phyloP scores from a whole-genome alignment of 163 green algal species.

The Botryococcus braunii region DNA sequence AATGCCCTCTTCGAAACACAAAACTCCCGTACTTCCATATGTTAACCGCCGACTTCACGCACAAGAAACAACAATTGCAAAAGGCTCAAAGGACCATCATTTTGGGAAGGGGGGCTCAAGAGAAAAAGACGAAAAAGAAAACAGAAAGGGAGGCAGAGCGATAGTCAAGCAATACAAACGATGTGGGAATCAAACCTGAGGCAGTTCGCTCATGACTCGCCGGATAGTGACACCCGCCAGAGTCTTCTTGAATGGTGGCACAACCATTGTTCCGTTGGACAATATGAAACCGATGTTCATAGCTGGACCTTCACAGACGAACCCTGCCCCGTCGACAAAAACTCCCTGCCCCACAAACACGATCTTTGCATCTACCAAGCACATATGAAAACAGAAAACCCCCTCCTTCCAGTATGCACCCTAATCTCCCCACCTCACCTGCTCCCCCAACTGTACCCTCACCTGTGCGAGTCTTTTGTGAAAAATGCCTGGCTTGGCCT shows the following conservation, averaged over 20 bases:
- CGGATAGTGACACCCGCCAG: slow-evolving; percentile 41
- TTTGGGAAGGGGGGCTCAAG: not conserved
- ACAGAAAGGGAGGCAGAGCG: not conserved
- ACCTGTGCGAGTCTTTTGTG: too few relatives aligned
- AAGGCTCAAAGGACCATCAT: not conserved
- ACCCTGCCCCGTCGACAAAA: slow-evolving; percentile 66
- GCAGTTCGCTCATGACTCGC: slow-evolving; percentile 48
- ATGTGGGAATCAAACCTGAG: slow-evolving; percentile 22
- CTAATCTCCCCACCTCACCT: too few relatives aligned
- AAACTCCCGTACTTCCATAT: not conserved
- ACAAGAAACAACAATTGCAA: not conserved
- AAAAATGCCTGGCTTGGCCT: too few relatives aligned
- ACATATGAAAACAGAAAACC: too few relatives aligned
- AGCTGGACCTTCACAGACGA: slow-evolving; percentile 59
- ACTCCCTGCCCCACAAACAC: slow-evolving; percentile 55
- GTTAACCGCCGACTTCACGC: not conserved
- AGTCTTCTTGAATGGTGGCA: slow-evolving; percentile 52
- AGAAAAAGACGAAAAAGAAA: not conserved
- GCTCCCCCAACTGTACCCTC: too few relatives aligned
- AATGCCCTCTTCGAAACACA: too few relatives aligned
- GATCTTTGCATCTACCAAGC: not conserved
- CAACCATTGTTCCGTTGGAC: slow-evolving; percentile 34
- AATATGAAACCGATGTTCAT: slow-evolving; percentile 73
- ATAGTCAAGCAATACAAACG: slow-evolving; percentile 2
- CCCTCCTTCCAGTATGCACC: too few relatives aligned